Evolutionary conservation across 2,329 filamentous ascomycete genomes (phyloP).

Genomic region (Emmonsia crescens): DNA sequence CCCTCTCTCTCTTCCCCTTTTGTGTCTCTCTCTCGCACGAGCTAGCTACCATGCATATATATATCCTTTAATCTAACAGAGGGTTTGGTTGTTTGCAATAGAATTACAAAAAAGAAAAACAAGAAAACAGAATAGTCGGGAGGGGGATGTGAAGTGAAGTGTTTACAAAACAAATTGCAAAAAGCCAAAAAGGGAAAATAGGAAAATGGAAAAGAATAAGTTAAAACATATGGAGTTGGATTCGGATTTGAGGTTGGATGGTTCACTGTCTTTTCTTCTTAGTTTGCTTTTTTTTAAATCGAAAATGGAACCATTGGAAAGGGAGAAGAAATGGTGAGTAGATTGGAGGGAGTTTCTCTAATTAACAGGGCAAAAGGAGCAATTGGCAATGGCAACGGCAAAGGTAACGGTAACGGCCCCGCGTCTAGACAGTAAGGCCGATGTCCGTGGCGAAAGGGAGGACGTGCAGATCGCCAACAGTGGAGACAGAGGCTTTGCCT

Average conservation of each 20-base stretch:
- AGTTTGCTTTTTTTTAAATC: neutral
- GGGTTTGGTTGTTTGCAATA: neutral
- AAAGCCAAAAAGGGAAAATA: slow-evolving; percentile 15
- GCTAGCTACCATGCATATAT: neutral
- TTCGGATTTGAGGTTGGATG: neutral
- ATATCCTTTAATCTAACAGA: neutral
- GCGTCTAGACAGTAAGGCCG: slow-evolving; percentile 79
- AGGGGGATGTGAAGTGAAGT: neutral
- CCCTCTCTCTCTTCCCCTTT: neutral
- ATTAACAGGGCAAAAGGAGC: neutral
- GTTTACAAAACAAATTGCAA: slow-evolving; percentile 14
- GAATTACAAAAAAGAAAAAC: neutral
- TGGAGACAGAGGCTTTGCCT: slow-evolving; percentile 76
- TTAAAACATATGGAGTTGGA: neutral
- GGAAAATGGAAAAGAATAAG: neutral
- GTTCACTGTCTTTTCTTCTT: neutral
- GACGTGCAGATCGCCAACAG: slow-evolving; percentile 82
- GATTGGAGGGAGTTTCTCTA: neutral
- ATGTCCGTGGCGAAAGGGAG: slow-evolving; percentile 91
- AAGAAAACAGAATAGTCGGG: neutral
- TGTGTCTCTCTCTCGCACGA: neutral
- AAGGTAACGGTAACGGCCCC: neutral
- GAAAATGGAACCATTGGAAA: neutral
- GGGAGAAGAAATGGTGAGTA: neutral
- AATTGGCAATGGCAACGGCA: neutral